Conservation (phyloP, 2,329 filamentous ascomycete genomes). For the Cercospora sesami region DNA sequence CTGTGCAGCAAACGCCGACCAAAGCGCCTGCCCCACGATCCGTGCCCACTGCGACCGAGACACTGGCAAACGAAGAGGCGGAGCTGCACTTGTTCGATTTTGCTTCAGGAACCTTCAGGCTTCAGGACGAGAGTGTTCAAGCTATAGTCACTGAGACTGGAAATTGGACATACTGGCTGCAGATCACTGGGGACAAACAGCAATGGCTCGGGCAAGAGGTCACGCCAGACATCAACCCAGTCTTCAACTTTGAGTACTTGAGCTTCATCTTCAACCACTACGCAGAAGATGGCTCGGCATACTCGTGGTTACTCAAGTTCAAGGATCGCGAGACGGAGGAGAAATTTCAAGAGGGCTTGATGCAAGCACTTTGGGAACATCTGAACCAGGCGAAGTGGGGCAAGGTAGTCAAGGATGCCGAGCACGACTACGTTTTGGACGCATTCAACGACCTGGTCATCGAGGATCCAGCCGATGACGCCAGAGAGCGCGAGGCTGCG, state of each 20-base stretch:
- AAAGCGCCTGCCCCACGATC: constrained; percentile 60
- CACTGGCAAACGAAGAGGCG: constrained; percentile 71
- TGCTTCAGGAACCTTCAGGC: constrained; percentile 76
- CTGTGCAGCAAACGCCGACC: constrained; percentile 49
- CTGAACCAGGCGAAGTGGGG: constrained; percentile 91
- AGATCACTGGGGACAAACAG: constrained; percentile 72
- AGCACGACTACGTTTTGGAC: constrained; percentile 91
- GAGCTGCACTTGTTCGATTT: constrained; percentile 96
- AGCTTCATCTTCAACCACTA: constrained; percentile 99
- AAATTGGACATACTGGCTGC: constrained; percentile 93
- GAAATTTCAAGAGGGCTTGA: constrained; percentile 86
- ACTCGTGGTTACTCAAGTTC: constrained; percentile 94
- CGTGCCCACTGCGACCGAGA: constrained; percentile 69
- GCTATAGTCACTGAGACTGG: constrained; percentile 84
- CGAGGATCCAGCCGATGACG: constrained; percentile 69
- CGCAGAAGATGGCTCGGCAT: constrained; percentile 79
- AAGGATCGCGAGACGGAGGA: constrained; percentile 78
- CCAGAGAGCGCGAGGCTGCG: constrained; percentile 55
- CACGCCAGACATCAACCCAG: constrained; percentile 88
- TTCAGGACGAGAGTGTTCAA: constrained; percentile 72
- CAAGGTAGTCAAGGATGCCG: constrained; percentile 80
- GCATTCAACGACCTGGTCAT: constrained; percentile 93
- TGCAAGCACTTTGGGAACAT: constrained; percentile 96
- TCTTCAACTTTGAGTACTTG: constrained; percentile 98
- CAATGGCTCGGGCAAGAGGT: constrained; percentile 87